These are phyloP conservation scores for Cladosporium sp. DNA, from an alignment of 2,329 filamentous ascomycete genomes.

Conservation along the genomic window DNA sequence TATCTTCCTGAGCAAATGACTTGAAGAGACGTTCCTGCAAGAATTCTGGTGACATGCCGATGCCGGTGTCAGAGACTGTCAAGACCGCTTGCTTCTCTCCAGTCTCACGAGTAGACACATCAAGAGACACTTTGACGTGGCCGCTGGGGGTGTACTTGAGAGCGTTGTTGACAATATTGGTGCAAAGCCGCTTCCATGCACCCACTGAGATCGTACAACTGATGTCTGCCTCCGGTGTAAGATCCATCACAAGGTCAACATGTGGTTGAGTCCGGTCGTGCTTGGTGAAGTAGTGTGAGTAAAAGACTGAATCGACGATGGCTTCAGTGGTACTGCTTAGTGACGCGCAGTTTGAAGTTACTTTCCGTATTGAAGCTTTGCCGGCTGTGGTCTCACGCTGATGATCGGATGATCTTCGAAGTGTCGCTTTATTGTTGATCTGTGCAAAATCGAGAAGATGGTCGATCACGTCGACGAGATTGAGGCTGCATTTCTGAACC, in stretches of 20 bases:
- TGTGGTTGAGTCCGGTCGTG: conserved; percentile 44
- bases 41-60: conserved; percentile 66
- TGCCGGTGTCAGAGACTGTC: conserved; percentile 63
- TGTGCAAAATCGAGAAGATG: conserved; percentile 44
- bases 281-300: conserved; percentile 22
- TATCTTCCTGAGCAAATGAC: conserved; percentile 67
- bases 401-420: conserved; percentile 31
- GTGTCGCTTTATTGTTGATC: conserved; percentile 42
- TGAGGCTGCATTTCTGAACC: conserved; percentile 40
- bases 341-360: neutral
- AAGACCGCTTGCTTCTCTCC: neutral
- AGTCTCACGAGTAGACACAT: neutral
- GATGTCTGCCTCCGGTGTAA: conserved; percentile 34
- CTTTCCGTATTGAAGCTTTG: neutral
- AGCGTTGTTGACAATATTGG: conserved; percentile 28
- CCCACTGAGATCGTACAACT: conserved; percentile 16
- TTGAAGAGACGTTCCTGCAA: conserved; percentile 62
- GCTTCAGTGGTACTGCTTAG: conserved; percentile 48
- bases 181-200: conserved; percentile 25
- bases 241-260: conserved; percentile 30
- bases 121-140: conserved; percentile 14
- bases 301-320: conserved; percentile 55
- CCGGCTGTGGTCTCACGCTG: neutral
- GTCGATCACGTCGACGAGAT: conserved; percentile 39
- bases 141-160: conserved; percentile 27